phyloP scores from a whole-genome alignment of 176 grass and related monocot species.

The Triticum aestivum region DNA sequence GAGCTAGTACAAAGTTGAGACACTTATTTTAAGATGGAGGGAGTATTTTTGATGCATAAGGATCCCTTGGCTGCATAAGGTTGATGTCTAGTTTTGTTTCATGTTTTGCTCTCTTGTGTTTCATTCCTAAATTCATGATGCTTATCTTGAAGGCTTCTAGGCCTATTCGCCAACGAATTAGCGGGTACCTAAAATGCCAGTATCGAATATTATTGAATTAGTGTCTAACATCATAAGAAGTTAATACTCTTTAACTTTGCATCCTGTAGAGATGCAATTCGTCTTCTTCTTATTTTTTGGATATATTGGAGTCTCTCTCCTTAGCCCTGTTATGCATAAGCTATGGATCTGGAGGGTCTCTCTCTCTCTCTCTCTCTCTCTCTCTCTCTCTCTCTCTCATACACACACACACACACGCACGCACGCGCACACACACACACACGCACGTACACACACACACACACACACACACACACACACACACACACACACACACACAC shows the following conservation, averaged over 20 bases:
- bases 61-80: not conserved
- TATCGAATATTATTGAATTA: not conserved
- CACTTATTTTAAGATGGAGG: no score
- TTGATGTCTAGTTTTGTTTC: not conserved
- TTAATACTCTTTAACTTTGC: conserved; percentile 23
- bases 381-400: conserved; percentile 31
- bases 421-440: not conserved
- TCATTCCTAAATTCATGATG: not conserved
- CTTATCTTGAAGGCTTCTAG: conserved; percentile 60
- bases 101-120: not conserved
- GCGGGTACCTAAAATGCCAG: conserved; percentile 47
- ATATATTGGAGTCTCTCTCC: conserved; percentile 81
- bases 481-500: no score
- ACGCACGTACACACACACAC: no score
- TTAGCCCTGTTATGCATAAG: conserved; percentile 97
- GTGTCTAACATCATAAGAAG: not conserved
- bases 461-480: no score
- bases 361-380: conserved; percentile 29
- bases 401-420: no score
- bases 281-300: conserved; percentile 90
- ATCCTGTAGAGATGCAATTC: conserved; percentile 88
- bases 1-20: no score
- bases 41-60: not conserved
- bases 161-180: conserved; percentile 85
- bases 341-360: conserved; percentile 94